Conservation (phyloP, 176 grass and related monocot species). For the Avena sativa region DNA sequence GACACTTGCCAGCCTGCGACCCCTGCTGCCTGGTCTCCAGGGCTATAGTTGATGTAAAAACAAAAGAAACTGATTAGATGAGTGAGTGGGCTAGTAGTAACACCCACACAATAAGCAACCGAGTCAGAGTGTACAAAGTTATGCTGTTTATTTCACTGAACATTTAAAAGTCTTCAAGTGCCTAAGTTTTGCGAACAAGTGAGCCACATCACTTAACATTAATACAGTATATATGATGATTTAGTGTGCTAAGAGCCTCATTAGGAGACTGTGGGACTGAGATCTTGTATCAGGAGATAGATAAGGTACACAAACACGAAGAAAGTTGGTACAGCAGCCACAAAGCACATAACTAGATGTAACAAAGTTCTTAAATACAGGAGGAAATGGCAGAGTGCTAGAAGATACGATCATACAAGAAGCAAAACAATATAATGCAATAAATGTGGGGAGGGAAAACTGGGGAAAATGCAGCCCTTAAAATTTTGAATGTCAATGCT, state of each 20-base stretch:
- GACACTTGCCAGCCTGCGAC: neutral
- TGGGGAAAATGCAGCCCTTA: neutral
- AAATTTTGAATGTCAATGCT: neutral
- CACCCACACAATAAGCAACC: neutral
- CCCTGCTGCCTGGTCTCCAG: neutral
- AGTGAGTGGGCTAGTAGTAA: no score
- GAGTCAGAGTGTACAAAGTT: constrained; percentile 1
- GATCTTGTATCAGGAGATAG: neutral
- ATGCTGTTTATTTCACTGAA: neutral
- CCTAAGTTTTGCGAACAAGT: neutral
- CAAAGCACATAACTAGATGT: neutral
- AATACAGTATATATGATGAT: neutral
- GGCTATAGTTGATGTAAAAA: neutral
- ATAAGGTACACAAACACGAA: neutral
- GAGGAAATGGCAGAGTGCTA: neutral
- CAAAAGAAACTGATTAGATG: neutral
- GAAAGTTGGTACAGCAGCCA: neutral
- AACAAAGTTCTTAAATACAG: neutral
- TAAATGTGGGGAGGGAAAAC: neutral
- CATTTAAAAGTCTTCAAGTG: neutral
- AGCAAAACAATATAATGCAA: neutral
- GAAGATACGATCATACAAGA: neutral
- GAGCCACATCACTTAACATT: neutral
- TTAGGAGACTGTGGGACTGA: neutral
- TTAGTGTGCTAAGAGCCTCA: constrained; percentile 15